Base-by-base conservation (phyloP, 2,329 filamentous ascomycete genomes). In the Colletotrichum chlorophyti region DNA sequence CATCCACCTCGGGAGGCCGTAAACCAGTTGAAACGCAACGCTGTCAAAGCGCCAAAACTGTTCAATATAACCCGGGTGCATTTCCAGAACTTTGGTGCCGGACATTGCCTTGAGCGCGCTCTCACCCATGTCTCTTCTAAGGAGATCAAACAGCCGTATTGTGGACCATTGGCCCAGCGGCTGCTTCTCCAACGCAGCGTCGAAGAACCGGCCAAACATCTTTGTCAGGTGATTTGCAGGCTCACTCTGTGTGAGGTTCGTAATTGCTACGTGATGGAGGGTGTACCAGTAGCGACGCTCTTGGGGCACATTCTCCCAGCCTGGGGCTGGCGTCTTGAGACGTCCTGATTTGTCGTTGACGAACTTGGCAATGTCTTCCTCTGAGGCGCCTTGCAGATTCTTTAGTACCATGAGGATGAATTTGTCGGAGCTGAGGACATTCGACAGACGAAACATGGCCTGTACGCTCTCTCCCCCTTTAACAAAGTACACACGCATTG, bases 1-100 rank as follows among this genome's bases (percentile, higher is more conserved):
- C 5, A 69, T 38, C 58, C 64, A 68, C 12, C 41, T 57, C 0
- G 66, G 70, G 3, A 68, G 43, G 4, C 66, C 66, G 34, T 63
- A 61, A 1, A 65, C 51, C 1, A 71, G 59, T 3, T 47, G 46
- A 2, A 63, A 55, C 9, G 64, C 61, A 12, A 58, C 48, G 1
- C 50, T 46, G 9, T 72, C 68, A 21, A 68, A 70, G 0, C 53
- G 49, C 67, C 65, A 69, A 21, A 69, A 68, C 10, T 48, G 38
- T 0, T 71, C 61, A 9, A 65, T 43, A 19, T 69, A 65, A 10
- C 47, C 64, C 2, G 69, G 68, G 11, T 65, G 65, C 5, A 67
- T 19, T 11, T 66, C 61, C 6, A 71, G 14, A 1, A 72, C 27
- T 1, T 47, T 24, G 1, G 64, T 48, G 1, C 70, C 70, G 31